Base-by-base conservation (phyloP, 1,284 basidiomycete species). In the Cryptococcus sp. region DNA sequence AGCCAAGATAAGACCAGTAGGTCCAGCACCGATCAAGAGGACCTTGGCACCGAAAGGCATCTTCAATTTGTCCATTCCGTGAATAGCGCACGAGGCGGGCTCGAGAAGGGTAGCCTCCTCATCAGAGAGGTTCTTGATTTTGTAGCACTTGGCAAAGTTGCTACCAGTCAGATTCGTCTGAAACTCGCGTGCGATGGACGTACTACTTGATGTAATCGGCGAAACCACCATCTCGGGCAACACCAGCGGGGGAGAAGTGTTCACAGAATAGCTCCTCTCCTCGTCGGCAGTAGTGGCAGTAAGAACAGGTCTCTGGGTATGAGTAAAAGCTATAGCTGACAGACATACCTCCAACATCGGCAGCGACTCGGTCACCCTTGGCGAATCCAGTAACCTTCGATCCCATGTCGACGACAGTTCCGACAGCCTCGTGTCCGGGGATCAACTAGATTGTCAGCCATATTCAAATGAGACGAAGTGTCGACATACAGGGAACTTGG, bases 71-170 rank as follows among this genome's bases (percentile, higher is more conserved):
- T 91, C 90, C 55, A 90, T 80, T 13, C 89, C 89, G 74, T 92
- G 90, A 49, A 92, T 82, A 16, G 89, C 89, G 69, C 89, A 92
- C 14, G 88, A 84, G 3, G 88, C 86, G 18, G 89, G 89, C 71
- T 92, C 89, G 49, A 91, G 77, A n/a, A 92, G 80, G 3, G 87
- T 90, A 0, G 89, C 85, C 63, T 91, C 87, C 72, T 88, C 85
- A 63, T 91, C 88, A n/a, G 83, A 81, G 42, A 91, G 79, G 74
- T 91, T 91, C 64, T 85, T 74, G 68, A 91, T 86, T 74, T 86
- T 86, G 81, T 86, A 91, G 25, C 88, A 79, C 69, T 90, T 91
- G 67, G 83, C 81, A 47, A 74, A 73, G 50, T 79, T 69, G 67
- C 78, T 79, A 49, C 1, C 22, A 47, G 54, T 43, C 41, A 43